Evolutionary conservation across 352 stramenopile species (phyloP), one percentile per base, ranked within the genome.

Genomic region (Globisporangium radiosum): DNA sequence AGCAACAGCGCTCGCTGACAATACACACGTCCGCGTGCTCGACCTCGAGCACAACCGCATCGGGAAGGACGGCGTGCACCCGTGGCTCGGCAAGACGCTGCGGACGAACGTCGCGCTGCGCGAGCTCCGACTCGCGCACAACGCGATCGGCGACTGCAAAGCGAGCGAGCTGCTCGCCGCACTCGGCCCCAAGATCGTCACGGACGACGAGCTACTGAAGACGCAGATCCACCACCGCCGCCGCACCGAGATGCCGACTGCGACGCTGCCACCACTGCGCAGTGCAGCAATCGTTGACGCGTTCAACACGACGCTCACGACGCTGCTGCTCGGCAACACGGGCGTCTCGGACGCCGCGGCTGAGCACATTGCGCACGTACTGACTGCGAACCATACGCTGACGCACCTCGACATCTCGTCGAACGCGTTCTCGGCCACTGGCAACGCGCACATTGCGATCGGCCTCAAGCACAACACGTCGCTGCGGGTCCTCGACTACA

Each of bases 21-120:
- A 92, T 48, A 43, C 48, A 0, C 58, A 70, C 36, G 59, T 92
- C 40, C 65, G 54, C 36, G 38, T 81, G 0, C 52, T 92, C 7
- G 78, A 92, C 58, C 66, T 92, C 39, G 78, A 71, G 59, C 78
- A 92, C 71, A 92, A 92, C 44, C 78, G 67, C 19, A 85, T 90
- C 25, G 76, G 79, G 7, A 67, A 60, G 4, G 71, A 84, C 8
- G 82, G 82, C 3, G 65, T 90, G 25, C 64, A 60, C 7, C 71
- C 74, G 15, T 92, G 82, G 82, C 75, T 92, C 38, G 80, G 80
- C 8, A 62, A 72, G 42, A 79, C 78, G 7, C 64, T 92, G 54
- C 70, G 76, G 2, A 54, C 63, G 37, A 92, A 92, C 59, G 56
- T 47, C 5, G 43, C 63, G 9, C 75, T 92, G 15, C 57, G 70